Conservation (phyloP, 1,284 basidiomycete species). For the Cutaneotrichosporon mucoides region DNA sequence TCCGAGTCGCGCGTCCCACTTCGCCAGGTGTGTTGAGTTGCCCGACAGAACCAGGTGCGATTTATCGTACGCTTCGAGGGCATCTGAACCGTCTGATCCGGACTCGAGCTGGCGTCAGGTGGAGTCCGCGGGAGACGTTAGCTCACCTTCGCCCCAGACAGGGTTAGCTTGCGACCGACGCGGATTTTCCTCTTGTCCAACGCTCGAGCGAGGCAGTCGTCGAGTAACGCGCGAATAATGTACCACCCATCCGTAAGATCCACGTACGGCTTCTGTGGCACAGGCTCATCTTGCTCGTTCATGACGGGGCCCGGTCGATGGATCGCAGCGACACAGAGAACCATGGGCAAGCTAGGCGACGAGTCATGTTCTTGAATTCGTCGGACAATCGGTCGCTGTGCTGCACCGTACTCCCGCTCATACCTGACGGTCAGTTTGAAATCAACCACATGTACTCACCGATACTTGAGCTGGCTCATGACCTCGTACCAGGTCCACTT, state of each 20-base stretch:
- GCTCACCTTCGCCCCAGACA: constrained; percentile 72
- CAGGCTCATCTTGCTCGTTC: constrained; percentile 50
- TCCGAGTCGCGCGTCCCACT: constrained; percentile 84
- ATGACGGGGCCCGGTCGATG: constrained; percentile 52
- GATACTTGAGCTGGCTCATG: constrained; percentile 75
- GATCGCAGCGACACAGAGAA: constrained; percentile 76
- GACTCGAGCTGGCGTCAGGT: constrained; percentile 59
- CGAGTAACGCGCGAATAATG: constrained; percentile 68
- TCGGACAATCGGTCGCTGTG: constrained; percentile 70
- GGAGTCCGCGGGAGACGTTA: neutral
- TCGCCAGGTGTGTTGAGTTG: constrained; percentile 78
- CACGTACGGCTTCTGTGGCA: constrained; percentile 50
- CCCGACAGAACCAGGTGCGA: constrained; percentile 67
- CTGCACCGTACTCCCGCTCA: constrained; percentile 77
- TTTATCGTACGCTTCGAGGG: constrained; percentile 69
- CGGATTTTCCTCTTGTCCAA: constrained; percentile 62
- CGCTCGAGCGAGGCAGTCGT: constrained; percentile 68
- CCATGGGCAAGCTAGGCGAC: constrained; percentile 63
- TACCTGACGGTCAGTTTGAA: constrained; percentile 58
- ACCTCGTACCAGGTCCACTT: constrained; percentile 77
- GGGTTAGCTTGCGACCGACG: constrained; percentile 75
- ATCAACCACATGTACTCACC: constrained; percentile 54
- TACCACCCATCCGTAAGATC: constrained; percentile 99
- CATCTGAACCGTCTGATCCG: constrained; percentile 71
- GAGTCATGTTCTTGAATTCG: constrained; percentile 60